These are phyloP conservation scores for Stropharia rugosoannulata DNA, from an alignment of 768 basidiomycete genomes.

Conservation along the genomic window DNA sequence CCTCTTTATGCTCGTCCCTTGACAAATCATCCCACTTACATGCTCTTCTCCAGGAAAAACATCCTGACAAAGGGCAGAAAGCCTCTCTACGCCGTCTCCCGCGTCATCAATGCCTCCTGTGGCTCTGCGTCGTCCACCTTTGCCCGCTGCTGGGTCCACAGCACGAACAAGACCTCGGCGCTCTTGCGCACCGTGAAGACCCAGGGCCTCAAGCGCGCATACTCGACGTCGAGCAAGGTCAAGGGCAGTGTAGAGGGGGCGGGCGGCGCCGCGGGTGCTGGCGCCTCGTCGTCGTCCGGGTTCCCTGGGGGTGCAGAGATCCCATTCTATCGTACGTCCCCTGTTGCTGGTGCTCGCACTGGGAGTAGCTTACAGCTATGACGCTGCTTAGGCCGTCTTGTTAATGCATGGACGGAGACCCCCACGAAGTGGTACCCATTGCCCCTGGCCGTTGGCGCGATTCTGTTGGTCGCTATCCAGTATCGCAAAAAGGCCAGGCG, in stretches of 20 bases:
- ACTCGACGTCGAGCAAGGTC: constrained; percentile 37
- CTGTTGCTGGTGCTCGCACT: background rate
- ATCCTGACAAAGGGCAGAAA: constrained; percentile 50
- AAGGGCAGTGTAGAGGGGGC: constrained; percentile 27
- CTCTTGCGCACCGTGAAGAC: constrained; percentile 44
- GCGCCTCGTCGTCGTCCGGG: constrained; percentile 16
- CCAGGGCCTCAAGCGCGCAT: constrained; percentile 35
- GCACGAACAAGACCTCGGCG: constrained; percentile 52
- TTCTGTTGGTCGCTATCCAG: constrained; percentile 79
- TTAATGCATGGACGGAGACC: constrained; percentile 80
- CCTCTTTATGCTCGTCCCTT: constrained; percentile 16
- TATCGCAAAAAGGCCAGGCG: constrained; percentile 60
- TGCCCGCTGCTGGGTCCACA: constrained; percentile 50
- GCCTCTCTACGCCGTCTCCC: constrained; percentile 57
- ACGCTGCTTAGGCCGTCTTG: constrained; percentile 50
- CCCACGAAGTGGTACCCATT: constrained; percentile 96
- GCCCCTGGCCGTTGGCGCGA: constrained; percentile 85
- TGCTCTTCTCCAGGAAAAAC: constrained; percentile 53
- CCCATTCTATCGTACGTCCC: constrained; percentile 52
- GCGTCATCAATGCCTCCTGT: constrained; percentile 50
- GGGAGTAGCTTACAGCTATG: constrained; percentile 5
- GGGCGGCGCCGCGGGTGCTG: constrained; percentile 18
- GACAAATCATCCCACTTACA: constrained; percentile 20
- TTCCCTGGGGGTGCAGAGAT: constrained; percentile 22
- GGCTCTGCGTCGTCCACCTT: constrained; percentile 48